phyloP scores from a whole-genome alignment of 148 eudicot species.

The Fallopia convolvulus region DNA sequence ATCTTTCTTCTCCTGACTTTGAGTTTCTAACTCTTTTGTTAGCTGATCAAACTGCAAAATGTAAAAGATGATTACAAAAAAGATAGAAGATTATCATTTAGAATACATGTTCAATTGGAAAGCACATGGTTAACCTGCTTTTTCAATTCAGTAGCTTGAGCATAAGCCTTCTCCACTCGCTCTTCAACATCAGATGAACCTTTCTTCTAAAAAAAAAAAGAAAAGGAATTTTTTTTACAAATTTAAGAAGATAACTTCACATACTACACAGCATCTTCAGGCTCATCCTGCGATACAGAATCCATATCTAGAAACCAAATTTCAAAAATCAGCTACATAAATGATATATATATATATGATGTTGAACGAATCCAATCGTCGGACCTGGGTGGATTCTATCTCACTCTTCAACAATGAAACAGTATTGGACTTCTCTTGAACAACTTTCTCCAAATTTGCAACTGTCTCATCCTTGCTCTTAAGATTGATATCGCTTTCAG shows the following conservation, averaged over 20 bases:
- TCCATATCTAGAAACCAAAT: not conserved
- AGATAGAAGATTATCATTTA: not conserved
- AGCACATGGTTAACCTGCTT: constrained; percentile 35
- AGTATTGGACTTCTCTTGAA: constrained; percentile 47
- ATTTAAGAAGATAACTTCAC: not conserved
- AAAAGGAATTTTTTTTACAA: not conserved
- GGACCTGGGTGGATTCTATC: constrained; percentile 50
- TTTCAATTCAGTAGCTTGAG: constrained; percentile 51
- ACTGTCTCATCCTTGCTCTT: constrained; percentile 57
- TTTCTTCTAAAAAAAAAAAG: constrained; percentile 33
- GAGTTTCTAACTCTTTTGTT: constrained; percentile 46
- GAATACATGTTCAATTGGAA: not conserved
- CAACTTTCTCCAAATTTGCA: constrained; percentile 40
- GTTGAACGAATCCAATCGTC: not conserved
- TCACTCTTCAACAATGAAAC: constrained; percentile 50
- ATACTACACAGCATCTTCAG: not conserved
- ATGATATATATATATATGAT: not conserved
- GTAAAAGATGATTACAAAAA: not conserved
- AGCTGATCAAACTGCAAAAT: constrained; percentile 48
- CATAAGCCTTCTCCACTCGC: constrained; percentile 45
- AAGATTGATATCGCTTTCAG: constrained; percentile 36
- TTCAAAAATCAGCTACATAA: not conserved
- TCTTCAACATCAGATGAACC: constrained; percentile 57
- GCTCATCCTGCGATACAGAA: not conserved
- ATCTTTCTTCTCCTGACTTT: constrained; percentile 41